A percentile compares a stretch with the other conserved stretches of the same genome.
These are phyloP conservation scores for Gastrolobium villosum DNA, from an alignment of 306 rosid species.

Conservation along the genomic window DNA sequence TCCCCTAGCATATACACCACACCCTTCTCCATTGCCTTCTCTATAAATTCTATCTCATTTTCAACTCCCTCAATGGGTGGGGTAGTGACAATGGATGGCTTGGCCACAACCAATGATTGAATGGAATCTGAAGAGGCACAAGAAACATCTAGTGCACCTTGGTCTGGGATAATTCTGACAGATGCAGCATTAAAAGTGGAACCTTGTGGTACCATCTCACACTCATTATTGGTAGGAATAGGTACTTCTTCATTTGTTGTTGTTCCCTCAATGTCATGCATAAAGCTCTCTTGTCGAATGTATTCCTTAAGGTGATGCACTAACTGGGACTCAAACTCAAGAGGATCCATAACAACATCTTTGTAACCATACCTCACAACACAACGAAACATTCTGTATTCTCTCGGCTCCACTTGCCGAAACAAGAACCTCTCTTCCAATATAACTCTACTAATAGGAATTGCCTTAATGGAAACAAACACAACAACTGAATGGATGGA, in stretches of 20 bases:
- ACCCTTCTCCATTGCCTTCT: conserved; percentile 59
- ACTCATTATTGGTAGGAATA: neutral
- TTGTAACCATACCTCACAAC: conserved; percentile 73
- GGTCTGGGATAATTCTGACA: too few species aligned
- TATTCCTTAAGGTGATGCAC: conserved; percentile 61
- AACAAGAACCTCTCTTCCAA: conserved; percentile 66
- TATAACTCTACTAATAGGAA: conserved; percentile 61
- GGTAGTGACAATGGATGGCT: too few species aligned
- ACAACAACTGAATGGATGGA: conserved; percentile 67
- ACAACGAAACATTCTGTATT: conserved; percentile 62
- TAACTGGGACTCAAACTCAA: conserved; percentile 62
- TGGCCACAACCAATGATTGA: neutral
- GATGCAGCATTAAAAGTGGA: too few species aligned
- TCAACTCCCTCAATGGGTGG: conserved; percentile 36
- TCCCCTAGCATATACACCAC: conserved; percentile 68
- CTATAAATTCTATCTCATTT: conserved; percentile 57
- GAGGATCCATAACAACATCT: conserved; percentile 52
- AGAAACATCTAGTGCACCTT: neutral
- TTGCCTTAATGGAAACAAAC: conserved; percentile 66
- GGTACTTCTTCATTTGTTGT: neutral
- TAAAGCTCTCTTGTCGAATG: conserved; percentile 47
- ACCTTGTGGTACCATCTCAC: too few species aligned
- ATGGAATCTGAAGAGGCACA: neutral
- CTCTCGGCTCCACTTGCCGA: conserved; percentile 65
- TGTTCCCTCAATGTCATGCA: conserved; percentile 4